phyloP scores from a whole-genome alignment of 225 moss, liverwort and hornwort species.

The Neckera pumila region DNA sequence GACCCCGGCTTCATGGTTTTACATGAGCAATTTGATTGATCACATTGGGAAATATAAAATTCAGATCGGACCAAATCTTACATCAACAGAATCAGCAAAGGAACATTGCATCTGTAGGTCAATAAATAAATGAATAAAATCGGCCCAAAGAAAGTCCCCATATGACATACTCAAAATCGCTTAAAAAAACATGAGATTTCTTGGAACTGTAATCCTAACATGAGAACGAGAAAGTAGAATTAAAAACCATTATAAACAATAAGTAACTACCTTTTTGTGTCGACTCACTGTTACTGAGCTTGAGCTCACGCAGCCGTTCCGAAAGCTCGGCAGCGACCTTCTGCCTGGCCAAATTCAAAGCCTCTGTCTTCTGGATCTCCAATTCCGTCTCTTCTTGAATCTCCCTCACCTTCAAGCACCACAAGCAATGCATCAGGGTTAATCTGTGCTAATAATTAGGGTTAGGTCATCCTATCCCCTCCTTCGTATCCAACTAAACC shows the following conservation, averaged over 20 bases:
- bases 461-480: neutral
- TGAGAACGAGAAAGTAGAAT: neutral
- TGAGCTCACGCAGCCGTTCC: slow-evolving; percentile 41
- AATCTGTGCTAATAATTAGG: neutral
- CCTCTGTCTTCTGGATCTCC: slow-evolving; percentile 28
- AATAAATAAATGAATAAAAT: neutral
- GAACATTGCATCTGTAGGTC: neutral
- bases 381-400: slow-evolving; percentile 43
- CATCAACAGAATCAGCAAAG: neutral
- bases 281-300: slow-evolving; percentile 20
- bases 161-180: neutral
- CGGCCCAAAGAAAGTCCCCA: too few relatives aligned
- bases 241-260: neutral
- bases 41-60: neutral
- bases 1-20: neutral
- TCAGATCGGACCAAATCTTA: neutral
- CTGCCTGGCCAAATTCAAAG: slow-evolving; percentile 27
- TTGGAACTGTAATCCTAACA: neutral
- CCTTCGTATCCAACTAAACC: neutral
- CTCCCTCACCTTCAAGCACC: slow-evolving; percentile 50
- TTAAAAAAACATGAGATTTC: neutral
- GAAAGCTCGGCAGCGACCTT: slow-evolving; percentile 52
- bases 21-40: neutral
- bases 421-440: neutral
- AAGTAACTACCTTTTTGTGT: slow-evolving; percentile 23